Conservation (phyloP, 1,139 yeast genomes). For the Sugiyamaella pinicola region DNA sequence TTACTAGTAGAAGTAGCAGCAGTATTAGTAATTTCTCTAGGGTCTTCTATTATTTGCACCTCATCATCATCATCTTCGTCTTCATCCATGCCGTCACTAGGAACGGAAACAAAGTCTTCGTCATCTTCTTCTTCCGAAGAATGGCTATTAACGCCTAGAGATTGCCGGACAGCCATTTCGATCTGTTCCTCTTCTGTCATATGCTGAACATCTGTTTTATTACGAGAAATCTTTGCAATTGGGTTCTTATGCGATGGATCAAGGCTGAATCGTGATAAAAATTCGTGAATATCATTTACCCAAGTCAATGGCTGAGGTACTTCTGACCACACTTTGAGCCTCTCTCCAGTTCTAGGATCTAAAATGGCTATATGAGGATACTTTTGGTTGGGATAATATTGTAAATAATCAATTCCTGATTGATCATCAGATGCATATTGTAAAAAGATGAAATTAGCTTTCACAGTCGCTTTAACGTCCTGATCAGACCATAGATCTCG, state of each 20-base stretch:
- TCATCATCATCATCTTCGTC: conserved; percentile 23
- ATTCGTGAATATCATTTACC: conserved; percentile 49
- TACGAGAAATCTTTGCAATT: conserved; percentile 41
- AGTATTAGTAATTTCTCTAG: background rate
- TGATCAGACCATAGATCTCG: conserved; percentile 88
- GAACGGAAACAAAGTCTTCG: conserved; percentile 20
- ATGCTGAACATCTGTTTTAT: conserved; percentile 36
- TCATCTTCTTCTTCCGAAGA: conserved; percentile 21
- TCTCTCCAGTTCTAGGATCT: conserved; percentile 95
- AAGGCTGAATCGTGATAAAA: conserved; percentile 62
- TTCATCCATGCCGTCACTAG: conserved; percentile 15
- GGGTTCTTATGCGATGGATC: conserved; percentile 72
- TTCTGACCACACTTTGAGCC: conserved; percentile 69
- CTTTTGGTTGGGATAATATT: conserved; percentile 67
- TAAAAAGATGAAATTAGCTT: conserved; percentile 71
- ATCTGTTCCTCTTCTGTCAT: conserved; percentile 85
- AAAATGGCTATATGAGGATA: conserved; percentile 89
- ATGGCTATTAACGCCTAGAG: conserved; percentile 46
- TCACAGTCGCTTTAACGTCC: conserved; percentile 64
- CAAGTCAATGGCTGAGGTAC: conserved; percentile 63
- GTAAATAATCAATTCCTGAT: conserved; percentile 68
- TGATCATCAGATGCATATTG: conserved; percentile 73
- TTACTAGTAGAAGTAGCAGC: background rate
- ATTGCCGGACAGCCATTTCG: conserved; percentile 72
- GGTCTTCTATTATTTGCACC: conserved; percentile 16